These are phyloP conservation scores for Podospora bellae-mahoneyi DNA, from an alignment of 495 filamentous ascomycete genomes.

Conservation along the genomic window DNA sequence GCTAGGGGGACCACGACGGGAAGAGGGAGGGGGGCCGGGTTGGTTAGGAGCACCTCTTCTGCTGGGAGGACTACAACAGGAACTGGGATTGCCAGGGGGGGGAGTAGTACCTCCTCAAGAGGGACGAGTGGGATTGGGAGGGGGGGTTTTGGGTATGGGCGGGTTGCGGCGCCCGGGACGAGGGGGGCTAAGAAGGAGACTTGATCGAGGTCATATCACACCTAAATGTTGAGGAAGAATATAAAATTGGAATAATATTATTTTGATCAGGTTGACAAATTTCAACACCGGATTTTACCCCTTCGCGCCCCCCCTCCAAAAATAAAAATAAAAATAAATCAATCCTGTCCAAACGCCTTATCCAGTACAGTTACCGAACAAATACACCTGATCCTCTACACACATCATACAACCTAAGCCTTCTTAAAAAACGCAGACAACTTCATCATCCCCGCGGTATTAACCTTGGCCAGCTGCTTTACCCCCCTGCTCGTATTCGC, in stretches of 20 bases:
- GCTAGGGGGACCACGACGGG: slow-evolving; percentile 9
- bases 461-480: slow-evolving; percentile 78
- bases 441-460: slow-evolving; percentile 92
- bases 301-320: slow-evolving; percentile 1
- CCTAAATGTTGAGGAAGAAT: not conserved
- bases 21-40: slow-evolving; percentile 19
- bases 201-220: not conserved
- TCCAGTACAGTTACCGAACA: not conserved
- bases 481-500: slow-evolving; percentile 68
- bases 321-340: too few species aligned
- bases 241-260: slow-evolving; percentile 1
- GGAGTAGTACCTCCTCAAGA: slow-evolving; percentile 25
- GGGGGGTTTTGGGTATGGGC: slow-evolving; percentile 25
- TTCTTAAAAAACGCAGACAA: slow-evolving; percentile 92
- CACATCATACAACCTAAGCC: not conserved
- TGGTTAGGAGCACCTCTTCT: slow-evolving; percentile 27
- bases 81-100: not conserved
- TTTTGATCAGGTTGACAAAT: not conserved
- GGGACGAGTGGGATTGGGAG: slow-evolving; percentile 42
- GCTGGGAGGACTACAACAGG: slow-evolving; percentile 22
- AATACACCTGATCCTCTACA: too few species aligned
- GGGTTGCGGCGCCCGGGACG: not conserved
- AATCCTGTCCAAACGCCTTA: slow-evolving; percentile 1
- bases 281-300: not conserved
- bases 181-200: slow-evolving; percentile 21